Conservation (phyloP, 768 basidiomycete genomes). For the Heimioporus sp. region DNA sequence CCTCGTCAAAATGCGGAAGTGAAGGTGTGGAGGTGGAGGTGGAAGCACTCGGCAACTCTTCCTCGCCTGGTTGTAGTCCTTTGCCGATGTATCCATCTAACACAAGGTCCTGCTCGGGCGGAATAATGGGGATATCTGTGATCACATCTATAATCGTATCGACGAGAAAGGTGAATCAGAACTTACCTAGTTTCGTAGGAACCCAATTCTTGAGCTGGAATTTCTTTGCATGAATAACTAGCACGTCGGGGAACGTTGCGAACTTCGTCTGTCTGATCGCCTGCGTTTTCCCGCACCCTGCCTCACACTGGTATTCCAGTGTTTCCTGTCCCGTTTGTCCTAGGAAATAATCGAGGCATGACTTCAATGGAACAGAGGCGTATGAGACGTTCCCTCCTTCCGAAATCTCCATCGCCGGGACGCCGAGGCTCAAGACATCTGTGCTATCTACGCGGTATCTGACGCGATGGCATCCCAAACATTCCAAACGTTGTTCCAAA, state of each 20-base stretch:
- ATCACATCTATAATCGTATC: not conserved
- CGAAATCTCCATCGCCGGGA: constrained; percentile 54
- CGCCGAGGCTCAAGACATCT: constrained; percentile 78
- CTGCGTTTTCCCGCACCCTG: constrained; percentile 62
- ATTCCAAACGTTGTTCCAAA: constrained; percentile 86
- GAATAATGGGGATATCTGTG: constrained; percentile 79
- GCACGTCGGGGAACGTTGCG: constrained; percentile 82
- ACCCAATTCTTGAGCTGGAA: constrained; percentile 98
- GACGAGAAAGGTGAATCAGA: not conserved
- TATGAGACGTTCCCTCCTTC: constrained; percentile 35
- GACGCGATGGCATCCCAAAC: constrained; percentile 72
- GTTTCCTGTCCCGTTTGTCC: constrained; percentile 51
- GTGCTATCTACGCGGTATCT: constrained; percentile 75
- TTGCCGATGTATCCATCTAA: constrained; percentile 65
- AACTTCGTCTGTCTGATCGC: constrained; percentile 75
- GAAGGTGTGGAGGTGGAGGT: constrained; percentile 34
- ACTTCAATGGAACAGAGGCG: constrained; percentile 55
- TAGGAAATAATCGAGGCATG: constrained; percentile 57
- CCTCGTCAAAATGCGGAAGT: constrained; percentile 69
- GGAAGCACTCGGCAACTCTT: constrained; percentile 59
- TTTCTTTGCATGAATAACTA: constrained; percentile 89
- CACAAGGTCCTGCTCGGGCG: constrained; percentile 60
- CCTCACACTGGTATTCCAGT: constrained; percentile 80
- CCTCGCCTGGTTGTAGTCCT: constrained; percentile 71
- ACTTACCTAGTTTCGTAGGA: constrained; percentile 85